Percentiles rank a stretch among this genome's conserved stretches.
Conservation (phyloP, 1,139 yeast species). For the Taphrina pruni region DNA sequence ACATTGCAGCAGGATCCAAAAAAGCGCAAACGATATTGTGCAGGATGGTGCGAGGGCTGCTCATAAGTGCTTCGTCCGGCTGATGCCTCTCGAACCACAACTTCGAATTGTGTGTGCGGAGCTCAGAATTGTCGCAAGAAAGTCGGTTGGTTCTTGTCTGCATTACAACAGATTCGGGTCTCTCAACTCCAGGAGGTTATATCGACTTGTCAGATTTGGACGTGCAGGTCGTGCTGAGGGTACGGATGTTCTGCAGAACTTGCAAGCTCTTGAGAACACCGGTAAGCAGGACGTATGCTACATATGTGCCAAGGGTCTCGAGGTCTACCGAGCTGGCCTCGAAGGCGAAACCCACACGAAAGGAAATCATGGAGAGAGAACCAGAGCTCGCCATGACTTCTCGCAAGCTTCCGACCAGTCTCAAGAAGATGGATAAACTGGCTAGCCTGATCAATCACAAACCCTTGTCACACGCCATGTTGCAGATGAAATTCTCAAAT, state of each 20-base stretch:
- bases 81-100: too few species aligned
- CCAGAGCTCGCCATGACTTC: conserved; percentile 38
- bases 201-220: not conserved
- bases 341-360: conserved; percentile 18
- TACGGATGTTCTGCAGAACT: not conserved
- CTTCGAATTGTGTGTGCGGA: not conserved
- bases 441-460: conserved; percentile 44
- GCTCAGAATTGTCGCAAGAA: not conserved
- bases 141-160: not conserved
- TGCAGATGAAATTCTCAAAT: conserved; percentile 44
- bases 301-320: not conserved
- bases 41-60: conserved; percentile 4
- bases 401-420: conserved; percentile 41
- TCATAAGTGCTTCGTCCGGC: not conserved
- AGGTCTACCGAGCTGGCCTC: conserved; percentile 1
- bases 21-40: not conserved
- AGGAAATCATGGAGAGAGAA: conserved; percentile 11
- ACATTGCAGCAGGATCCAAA: conserved; percentile 1
- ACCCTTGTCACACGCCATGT: conserved; percentile 43
- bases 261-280: conserved; percentile 5
- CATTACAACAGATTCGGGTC: not conserved
- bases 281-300: conserved; percentile 5
- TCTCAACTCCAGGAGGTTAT: not conserved
- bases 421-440: conserved; percentile 42
- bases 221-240: not conserved